These are phyloP conservation scores for Echinosophora koreensis DNA, from an alignment of 306 rosid species.

Conservation along the genomic window DNA sequence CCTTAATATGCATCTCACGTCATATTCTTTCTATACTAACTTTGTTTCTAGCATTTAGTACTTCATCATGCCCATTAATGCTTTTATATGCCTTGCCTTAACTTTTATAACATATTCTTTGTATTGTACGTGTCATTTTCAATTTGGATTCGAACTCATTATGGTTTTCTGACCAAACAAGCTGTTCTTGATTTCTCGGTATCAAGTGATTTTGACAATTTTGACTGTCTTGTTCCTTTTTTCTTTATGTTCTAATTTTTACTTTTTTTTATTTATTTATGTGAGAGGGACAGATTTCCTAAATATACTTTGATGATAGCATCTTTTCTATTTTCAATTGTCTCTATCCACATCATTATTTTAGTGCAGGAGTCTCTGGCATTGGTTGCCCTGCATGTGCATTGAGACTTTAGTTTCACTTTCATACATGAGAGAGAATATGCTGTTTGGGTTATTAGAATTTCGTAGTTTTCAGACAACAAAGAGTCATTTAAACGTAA, in stretches of 20 bases:
- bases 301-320: conserved; percentile 48
- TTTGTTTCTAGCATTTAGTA: conserved; percentile 32
- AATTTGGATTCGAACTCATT: conserved; percentile 36
- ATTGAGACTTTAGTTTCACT: conserved; percentile 54
- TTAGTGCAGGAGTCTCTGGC: conserved; percentile 52
- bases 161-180: conserved; percentile 46
- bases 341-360: conserved; percentile 56
- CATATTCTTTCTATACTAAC: conserved; percentile 34
- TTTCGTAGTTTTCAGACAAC: conserved; percentile 37
- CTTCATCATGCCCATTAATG: conserved; percentile 25
- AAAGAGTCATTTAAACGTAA: conserved; percentile 27
- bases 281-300: conserved; percentile 49
- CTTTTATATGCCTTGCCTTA: conserved; percentile 2
- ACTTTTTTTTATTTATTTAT: not conserved
- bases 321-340: conserved; percentile 55
- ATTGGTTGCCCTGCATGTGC: conserved; percentile 61
- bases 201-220: conserved; percentile 48
- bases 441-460: conserved; percentile 36
- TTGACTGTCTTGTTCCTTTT: conserved; percentile 41
- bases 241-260: not conserved
- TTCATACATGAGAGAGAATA: conserved; percentile 41
- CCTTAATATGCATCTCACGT: conserved; percentile 22
- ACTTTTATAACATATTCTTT: conserved; percentile 26
- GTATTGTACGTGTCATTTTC: conserved; percentile 44
- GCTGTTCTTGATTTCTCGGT: conserved; percentile 37